These are phyloP conservation scores for Talaromyces sp. DNA, from an alignment of 2,329 filamentous ascomycete genomes.

Conservation along the genomic window DNA sequence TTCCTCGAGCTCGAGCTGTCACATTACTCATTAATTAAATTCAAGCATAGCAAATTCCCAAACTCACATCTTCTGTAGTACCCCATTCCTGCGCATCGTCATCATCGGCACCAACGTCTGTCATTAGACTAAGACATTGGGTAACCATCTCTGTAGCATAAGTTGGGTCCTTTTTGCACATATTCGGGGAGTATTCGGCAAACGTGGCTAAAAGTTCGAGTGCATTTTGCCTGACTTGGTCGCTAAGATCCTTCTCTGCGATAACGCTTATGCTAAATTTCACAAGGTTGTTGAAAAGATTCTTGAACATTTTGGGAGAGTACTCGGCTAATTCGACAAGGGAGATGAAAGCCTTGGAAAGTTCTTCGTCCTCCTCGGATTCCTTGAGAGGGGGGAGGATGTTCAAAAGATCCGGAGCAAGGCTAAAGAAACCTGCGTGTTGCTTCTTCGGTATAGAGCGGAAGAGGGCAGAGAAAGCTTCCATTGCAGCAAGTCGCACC, in stretches of 20 bases:
- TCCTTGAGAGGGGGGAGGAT: conserved; percentile 94
- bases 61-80: conserved; percentile 76
- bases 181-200: conserved; percentile 85
- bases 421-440: conserved; percentile 79
- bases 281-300: conserved; percentile 86
- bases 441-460: conserved; percentile 82
- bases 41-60: not conserved
- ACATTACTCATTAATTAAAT: conserved; percentile 1
- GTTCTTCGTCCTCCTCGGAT: conserved; percentile 80
- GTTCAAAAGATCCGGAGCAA: conserved; percentile 89
- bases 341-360: conserved; percentile 83
- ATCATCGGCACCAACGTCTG: conserved; percentile 89
- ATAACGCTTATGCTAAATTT: conserved; percentile 91
- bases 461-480: conserved; percentile 96
- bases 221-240: conserved; percentile 88
- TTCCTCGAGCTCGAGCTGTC: conserved; percentile 83
- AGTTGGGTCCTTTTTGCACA: conserved; percentile 90
- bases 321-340: conserved; percentile 92
- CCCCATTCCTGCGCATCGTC: conserved; percentile 96
- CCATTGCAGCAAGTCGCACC: conserved; percentile 91
- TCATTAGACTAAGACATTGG: conserved; percentile 96
- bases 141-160: conserved; percentile 98
- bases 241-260: conserved; percentile 89
- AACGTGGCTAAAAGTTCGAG: conserved; percentile 98
- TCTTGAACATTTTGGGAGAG: conserved; percentile 97